Evolutionary conservation across 108 stramenopile species (phyloP).

Genomic region (Pseudonitzschia delicatissima): DNA sequence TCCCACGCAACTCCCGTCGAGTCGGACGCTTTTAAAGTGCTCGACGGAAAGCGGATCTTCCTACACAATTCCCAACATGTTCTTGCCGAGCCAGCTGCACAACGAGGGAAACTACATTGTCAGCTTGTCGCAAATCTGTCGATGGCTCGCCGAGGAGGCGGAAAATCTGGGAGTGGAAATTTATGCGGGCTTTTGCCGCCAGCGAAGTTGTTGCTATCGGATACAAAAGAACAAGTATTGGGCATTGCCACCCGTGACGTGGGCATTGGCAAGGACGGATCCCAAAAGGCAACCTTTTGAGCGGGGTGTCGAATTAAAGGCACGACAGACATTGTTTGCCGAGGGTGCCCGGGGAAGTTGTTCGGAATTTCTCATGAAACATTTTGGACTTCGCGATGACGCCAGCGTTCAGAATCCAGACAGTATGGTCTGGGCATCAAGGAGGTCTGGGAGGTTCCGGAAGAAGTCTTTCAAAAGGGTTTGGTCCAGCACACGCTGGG

Average conservation of each 20-base stretch:
- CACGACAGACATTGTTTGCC: slow-evolving; percentile 96
- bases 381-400: slow-evolving; percentile 85
- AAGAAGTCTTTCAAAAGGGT: slow-evolving; percentile 87
- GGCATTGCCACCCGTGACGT: slow-evolving; percentile 98
- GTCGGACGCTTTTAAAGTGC: slow-evolving; percentile 81
- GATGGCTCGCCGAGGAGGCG: slow-evolving; percentile 94
- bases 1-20: slow-evolving; percentile 82
- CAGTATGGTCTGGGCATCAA: slow-evolving; percentile 98
- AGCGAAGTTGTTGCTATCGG: slow-evolving; percentile 86
- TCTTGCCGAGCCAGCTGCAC: slow-evolving; percentile 86
- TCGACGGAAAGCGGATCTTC: slow-evolving; percentile 67
- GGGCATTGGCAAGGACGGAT: slow-evolving; percentile 93
- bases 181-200: slow-evolving; percentile 97
- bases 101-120: slow-evolving; percentile 98
- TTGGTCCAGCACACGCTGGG: slow-evolving; percentile 98
- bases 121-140: slow-evolving; percentile 82
- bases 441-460: slow-evolving; percentile 98
- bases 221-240: slow-evolving; percentile 39
- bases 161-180: slow-evolving; percentile 98
- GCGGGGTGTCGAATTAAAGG: slow-evolving; percentile 94
- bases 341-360: slow-evolving; percentile 97
- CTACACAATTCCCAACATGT: slow-evolving; percentile 66
- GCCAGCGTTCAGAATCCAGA: slow-evolving; percentile 73
- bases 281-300: slow-evolving; percentile 91
- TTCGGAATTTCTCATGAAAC: slow-evolving; percentile 88